Evolutionary conservation across 148 eudicot species (phyloP).

Genomic region (Nyssa sinensis): DNA sequence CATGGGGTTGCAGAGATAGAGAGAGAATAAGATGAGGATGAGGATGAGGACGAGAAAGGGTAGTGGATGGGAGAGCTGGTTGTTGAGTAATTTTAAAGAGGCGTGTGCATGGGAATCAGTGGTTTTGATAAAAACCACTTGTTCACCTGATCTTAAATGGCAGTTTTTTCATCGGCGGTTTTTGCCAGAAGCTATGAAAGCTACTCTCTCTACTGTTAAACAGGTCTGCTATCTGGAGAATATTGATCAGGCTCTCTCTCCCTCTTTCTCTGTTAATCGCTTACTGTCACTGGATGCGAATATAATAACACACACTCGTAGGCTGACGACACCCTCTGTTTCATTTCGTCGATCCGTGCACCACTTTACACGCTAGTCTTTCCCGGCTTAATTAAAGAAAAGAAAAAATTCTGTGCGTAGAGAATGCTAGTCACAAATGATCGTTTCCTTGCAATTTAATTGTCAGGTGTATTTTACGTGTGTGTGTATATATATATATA

Average conservation of each 20-base stretch:
- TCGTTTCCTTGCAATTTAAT: too few species aligned
- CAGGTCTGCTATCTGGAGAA: background rate
- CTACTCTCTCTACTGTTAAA: background rate
- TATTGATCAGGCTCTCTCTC: background rate
- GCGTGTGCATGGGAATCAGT: constrained; percentile 27
- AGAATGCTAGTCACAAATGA: too few species aligned
- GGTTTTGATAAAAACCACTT: constrained; percentile 6
- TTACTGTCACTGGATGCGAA: background rate
- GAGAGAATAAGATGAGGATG: too few species aligned
- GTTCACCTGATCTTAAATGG: constrained; percentile 8
- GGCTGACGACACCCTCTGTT: background rate
- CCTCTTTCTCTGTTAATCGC: background rate
- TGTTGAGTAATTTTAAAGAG: constrained; percentile 12
- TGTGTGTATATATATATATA: too few species aligned
- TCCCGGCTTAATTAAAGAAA: too few species aligned
- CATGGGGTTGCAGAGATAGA: constrained; percentile 1
- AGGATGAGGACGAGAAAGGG: too few species aligned
- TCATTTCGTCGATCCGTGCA: too few species aligned
- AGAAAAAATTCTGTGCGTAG: too few species aligned
- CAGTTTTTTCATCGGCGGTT: constrained; percentile 16
- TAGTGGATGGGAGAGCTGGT: background rate
- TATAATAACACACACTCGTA: constrained; percentile 12
- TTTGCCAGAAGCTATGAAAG: background rate
- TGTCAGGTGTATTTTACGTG: too few species aligned
- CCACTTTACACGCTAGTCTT: too few species aligned